Evolutionary conservation across 371 early-diverging fungal genomes (phyloP).

Genomic region (Conidiobolus incongruus): DNA sequence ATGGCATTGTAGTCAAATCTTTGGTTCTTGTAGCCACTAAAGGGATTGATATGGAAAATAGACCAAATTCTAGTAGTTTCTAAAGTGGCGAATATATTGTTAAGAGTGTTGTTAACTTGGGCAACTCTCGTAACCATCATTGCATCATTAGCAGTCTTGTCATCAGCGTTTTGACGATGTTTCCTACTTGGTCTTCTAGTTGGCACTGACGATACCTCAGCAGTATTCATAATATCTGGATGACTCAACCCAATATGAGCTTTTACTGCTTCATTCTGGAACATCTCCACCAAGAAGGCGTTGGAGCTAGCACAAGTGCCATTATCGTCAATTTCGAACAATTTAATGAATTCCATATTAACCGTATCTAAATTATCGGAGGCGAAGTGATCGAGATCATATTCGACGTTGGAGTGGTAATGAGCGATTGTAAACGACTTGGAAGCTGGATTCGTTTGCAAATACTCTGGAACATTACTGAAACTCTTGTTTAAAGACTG

Average conservation of each 20-base stretch:
- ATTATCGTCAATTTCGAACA: slow-evolving; percentile 61
- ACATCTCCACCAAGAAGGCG: slow-evolving; percentile 51
- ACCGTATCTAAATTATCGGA: slow-evolving; percentile 42
- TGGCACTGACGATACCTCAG: slow-evolving; percentile 34
- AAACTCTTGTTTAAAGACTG: slow-evolving; percentile 15
- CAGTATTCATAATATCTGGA: slow-evolving; percentile 40
- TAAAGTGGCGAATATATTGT: slow-evolving; percentile 40
- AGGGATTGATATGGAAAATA: slow-evolving; percentile 65
- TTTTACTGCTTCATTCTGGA: slow-evolving; percentile 52
- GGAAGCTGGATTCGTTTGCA: too few relatives aligned
- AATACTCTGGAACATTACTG: too few relatives aligned
- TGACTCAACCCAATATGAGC: slow-evolving; percentile 63
- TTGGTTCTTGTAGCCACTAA: slow-evolving; percentile 61
- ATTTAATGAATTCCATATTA: slow-evolving; percentile 58
- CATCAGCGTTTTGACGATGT: not conserved
- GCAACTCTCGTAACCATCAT: slow-evolving; percentile 12
- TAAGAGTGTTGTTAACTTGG: slow-evolving; percentile 35
- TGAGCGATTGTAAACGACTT: too few relatives aligned
- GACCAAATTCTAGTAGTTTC: slow-evolving; percentile 56
- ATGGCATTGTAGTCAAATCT: slow-evolving; percentile 16
- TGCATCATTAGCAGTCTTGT: not conserved
- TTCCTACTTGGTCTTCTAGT: slow-evolving; percentile 13
- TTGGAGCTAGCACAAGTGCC: slow-evolving; percentile 28
- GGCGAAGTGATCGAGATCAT: slow-evolving; percentile 43
- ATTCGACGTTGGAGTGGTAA: too few relatives aligned